These are phyloP conservation scores for Nematodospora valgi DNA, from an alignment of 805 yeast species.

Conservation along the genomic window DNA sequence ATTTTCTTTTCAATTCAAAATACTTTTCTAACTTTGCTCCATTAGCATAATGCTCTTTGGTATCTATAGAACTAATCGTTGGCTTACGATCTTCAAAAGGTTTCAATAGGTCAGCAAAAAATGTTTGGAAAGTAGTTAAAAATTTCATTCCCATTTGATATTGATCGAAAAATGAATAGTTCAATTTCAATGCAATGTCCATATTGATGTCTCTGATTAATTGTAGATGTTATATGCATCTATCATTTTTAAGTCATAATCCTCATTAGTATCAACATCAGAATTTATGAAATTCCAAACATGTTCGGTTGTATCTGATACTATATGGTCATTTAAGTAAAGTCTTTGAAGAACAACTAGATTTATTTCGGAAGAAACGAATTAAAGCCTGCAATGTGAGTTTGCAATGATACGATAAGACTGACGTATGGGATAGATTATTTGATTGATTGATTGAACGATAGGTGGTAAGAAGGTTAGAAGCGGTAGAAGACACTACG, in stretches of 20 bases:
- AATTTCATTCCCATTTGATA: constrained; percentile 14
- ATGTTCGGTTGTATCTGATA: constrained; percentile 10
- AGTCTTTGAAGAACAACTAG: constrained; percentile 15
- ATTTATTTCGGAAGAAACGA: too few relatives aligned
- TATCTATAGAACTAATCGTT: constrained; percentile 17
- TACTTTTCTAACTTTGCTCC: constrained; percentile 5
- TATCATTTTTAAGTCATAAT: constrained; percentile 13
- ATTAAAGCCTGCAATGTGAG: too few relatives aligned
- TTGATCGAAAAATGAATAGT: constrained; percentile 9
- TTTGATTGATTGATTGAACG: too few relatives aligned
- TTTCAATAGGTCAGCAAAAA: constrained; percentile 18
- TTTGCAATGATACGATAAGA: too few relatives aligned
- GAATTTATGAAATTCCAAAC: constrained; percentile 13
- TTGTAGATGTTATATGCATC: constrained; percentile 19
- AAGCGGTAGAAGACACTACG: too few relatives aligned
- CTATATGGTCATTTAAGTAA: constrained; percentile 3
- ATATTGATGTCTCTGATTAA: constrained; percentile 5
- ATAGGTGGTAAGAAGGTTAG: too few relatives aligned
- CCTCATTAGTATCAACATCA: constrained; percentile 5
- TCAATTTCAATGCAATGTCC: constrained; percentile 6
- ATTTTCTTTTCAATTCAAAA: constrained; percentile 1
- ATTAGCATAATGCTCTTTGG: constrained; percentile 24
- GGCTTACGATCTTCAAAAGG: constrained; percentile 21
- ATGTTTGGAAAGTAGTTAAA: constrained; percentile 14
- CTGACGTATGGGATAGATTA: too few relatives aligned